Evolutionary conservation across 305 asterid species (phyloP).

Genomic region (Solanum hybrid): DNA sequence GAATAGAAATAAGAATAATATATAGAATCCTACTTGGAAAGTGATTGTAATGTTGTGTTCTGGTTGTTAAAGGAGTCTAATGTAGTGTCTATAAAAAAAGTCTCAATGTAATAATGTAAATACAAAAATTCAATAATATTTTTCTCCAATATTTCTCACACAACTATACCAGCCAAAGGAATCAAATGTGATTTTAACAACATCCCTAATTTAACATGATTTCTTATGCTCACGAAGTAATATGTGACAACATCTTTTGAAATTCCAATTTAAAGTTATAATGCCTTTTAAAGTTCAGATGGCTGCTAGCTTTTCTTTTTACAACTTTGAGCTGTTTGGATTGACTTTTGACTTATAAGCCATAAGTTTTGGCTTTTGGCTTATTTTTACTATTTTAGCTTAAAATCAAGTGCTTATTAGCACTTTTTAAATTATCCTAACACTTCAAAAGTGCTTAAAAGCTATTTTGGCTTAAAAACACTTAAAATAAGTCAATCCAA

Average conservation of each 20-base stretch:
- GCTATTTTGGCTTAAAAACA: too few species aligned
- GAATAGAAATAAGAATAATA: not conserved
- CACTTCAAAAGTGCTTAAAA: not conserved
- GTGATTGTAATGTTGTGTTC: not conserved
- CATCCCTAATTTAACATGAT: not conserved
- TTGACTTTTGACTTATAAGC: not conserved
- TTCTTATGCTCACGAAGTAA: not conserved
- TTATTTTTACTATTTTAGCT: not conserved
- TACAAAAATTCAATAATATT: not conserved
- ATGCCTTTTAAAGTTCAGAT: not conserved
- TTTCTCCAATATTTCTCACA: not conserved
- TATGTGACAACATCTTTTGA: not conserved
- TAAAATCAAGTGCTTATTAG: not conserved
- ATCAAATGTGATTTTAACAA: not conserved
- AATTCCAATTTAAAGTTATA: not conserved
- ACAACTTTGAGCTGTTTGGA: not conserved
- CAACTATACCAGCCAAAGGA: not conserved
- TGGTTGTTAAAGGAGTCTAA: not conserved
- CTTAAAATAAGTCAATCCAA: not conserved
- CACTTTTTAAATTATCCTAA: not conserved
- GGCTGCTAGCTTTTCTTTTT: not conserved
- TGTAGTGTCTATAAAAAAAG: not conserved
- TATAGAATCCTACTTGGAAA: not conserved
- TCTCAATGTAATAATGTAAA: not conserved
- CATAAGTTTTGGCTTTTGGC: not conserved